Percentiles rank a stretch among this genome's conserved stretches.
phyloP scores from a whole-genome alignment of 495 filamentous ascomycete genomes.

The Amorphotheca resinae region DNA sequence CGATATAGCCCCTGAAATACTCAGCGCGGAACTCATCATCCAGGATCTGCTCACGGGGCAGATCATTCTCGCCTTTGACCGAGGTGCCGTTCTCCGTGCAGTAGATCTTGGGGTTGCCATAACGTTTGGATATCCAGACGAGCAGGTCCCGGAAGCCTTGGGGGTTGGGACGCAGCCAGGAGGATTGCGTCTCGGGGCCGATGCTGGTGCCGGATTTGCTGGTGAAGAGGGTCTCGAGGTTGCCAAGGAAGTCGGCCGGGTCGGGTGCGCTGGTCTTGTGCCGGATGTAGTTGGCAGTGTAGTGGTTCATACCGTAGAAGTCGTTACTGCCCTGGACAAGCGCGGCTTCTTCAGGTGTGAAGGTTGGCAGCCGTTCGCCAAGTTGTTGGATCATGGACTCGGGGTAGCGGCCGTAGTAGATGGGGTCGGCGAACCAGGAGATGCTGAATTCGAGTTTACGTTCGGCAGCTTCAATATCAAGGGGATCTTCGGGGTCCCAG shows the following conservation, averaged over 20 bases:
- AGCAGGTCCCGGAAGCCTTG: slow-evolving; percentile 65
- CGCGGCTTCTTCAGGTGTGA: slow-evolving; percentile 49
- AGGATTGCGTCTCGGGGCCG: slow-evolving; percentile 61
- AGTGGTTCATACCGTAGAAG: slow-evolving; percentile 81
- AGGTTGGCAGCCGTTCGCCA: slow-evolving; percentile 53
- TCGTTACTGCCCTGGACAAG: slow-evolving; percentile 65
- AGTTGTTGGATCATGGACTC: slow-evolving; percentile 65
- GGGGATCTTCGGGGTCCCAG: slow-evolving; percentile 42
- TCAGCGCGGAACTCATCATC: slow-evolving; percentile 63
- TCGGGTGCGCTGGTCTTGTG: slow-evolving; percentile 47
- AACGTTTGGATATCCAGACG: slow-evolving; percentile 68
- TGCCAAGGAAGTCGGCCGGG: slow-evolving; percentile 53
- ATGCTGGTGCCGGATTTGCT: slow-evolving; percentile 57
- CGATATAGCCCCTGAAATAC: slow-evolving; percentile 63
- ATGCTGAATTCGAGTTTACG: slow-evolving; percentile 55
- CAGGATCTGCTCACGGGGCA: slow-evolving; percentile 53
- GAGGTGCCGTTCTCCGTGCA: slow-evolving; percentile 76
- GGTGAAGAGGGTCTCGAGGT: slow-evolving; percentile 54
- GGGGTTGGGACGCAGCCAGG: slow-evolving; percentile 61
- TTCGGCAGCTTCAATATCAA: slow-evolving; percentile 46
- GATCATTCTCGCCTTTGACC: slow-evolving; percentile 65
- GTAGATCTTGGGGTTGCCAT: slow-evolving; percentile 61
- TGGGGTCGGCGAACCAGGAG: slow-evolving; percentile 60
- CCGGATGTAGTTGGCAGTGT: slow-evolving; percentile 72
- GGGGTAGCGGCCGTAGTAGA: slow-evolving; percentile 66